A percentile compares a stretch with the other conserved stretches of the same genome.
Evolutionary conservation across 441 rosid species (phyloP).

Genomic region (Isatis lusitanica): DNA sequence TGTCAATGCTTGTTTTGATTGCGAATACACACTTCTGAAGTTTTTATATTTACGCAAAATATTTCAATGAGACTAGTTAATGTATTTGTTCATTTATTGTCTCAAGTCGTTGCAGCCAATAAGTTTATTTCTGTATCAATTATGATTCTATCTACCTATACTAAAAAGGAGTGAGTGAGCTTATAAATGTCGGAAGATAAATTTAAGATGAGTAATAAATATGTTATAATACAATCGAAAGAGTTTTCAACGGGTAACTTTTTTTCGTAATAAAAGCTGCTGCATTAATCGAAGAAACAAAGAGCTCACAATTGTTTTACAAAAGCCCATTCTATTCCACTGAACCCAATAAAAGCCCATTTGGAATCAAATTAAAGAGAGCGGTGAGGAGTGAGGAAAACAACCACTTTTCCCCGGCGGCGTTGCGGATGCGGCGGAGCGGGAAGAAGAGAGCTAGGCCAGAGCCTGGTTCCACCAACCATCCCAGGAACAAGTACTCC

Average conservation of each 20-base stretch:
- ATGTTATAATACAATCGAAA: no score
- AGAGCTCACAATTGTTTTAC: no score
- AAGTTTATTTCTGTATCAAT: not conserved
- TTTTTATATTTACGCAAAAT: not conserved
- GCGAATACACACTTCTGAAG: not conserved
- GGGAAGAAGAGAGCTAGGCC: constrained; percentile 59
- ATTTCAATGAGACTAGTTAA: not conserved
- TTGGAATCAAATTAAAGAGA: no score
- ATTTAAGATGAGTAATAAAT: no score
- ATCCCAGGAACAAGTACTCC: constrained; percentile 68
- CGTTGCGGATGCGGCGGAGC: constrained; percentile 35
- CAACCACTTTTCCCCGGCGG: not conserved
- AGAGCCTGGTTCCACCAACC: constrained; percentile 52
- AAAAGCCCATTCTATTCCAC: no score
- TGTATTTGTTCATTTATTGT: constrained; percentile 3
- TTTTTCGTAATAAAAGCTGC: no score
- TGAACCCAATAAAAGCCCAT: no score
- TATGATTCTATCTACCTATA: not conserved
- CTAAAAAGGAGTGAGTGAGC: not conserved
- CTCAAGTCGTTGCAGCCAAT: not conserved
- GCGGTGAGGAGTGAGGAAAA: no score
- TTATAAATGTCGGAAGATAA: not conserved
- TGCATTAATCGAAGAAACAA: no score
- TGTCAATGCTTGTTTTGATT: constrained; percentile 1
- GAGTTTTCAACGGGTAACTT: no score